Evolutionary conservation across 345 rosid genomes (phyloP).

Genomic region (Populus nigra): DNA sequence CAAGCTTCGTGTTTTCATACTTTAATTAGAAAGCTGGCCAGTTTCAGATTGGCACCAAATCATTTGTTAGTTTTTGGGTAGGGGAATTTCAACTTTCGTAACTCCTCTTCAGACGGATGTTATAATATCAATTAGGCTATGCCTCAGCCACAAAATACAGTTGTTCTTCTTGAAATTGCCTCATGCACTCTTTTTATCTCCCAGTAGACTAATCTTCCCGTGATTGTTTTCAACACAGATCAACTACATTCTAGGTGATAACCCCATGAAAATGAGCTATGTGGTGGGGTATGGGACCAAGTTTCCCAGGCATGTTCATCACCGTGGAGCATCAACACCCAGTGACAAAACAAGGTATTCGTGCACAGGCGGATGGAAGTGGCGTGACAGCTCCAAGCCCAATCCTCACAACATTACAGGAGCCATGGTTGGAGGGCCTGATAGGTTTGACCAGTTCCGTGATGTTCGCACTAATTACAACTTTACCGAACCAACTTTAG

Average conservation of each 20-base stretch:
- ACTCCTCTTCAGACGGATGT: background rate
- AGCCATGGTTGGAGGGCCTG: constrained; percentile 91
- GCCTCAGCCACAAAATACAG: background rate
- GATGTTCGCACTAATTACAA: constrained; percentile 53
- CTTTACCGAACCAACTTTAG: constrained; percentile 75
- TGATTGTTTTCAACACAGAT: constrained; percentile 34
- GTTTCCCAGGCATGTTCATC: constrained; percentile 75
- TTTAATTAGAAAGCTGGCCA: background rate
- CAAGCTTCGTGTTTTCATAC: background rate
- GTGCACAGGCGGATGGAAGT: constrained; percentile 68
- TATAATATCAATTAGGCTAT: background rate
- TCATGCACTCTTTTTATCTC: background rate
- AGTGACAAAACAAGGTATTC: constrained; percentile 48
- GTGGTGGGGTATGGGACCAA: constrained; percentile 69
- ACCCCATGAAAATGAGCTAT: constrained; percentile 83
- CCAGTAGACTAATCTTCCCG: background rate
- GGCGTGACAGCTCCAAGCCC: constrained; percentile 50
- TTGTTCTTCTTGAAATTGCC: background rate
- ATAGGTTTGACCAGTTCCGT: constrained; percentile 56
- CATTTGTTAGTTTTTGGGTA: background rate
- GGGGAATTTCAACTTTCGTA: background rate
- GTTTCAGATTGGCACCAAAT: background rate
- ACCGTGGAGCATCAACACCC: constrained; percentile 79
- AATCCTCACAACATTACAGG: constrained; percentile 77
- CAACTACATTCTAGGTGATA: constrained; percentile 74